Percentiles rank a stretch among this genome's conserved stretches.
Evolutionary conservation across 116 monocot species (phyloP).

Genomic region (Phalaenopsis hybrid): DNA sequence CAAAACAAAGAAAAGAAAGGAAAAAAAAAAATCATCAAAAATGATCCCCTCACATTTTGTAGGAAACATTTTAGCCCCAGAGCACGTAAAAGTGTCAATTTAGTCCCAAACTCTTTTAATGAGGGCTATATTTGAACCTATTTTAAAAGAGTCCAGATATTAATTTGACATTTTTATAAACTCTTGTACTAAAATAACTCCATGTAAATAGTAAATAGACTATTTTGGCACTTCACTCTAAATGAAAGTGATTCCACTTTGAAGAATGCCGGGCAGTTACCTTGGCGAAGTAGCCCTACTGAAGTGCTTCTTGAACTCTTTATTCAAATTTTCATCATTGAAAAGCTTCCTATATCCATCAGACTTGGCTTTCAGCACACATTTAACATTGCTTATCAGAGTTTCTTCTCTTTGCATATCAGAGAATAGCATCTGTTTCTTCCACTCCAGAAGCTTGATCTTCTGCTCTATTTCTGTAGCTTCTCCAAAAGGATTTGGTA

Average conservation of each 20-base stretch:
- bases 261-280: background rate
- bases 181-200: too few species aligned
- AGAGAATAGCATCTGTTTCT: slow-evolving; percentile 50
- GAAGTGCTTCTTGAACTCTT: background rate
- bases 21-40: too few species aligned
- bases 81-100: too few species aligned
- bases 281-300: background rate
- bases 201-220: too few species aligned
- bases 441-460: slow-evolving; percentile 52
- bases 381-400: slow-evolving; percentile 38
- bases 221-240: too few species aligned
- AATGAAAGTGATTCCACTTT: background rate
- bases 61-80: too few species aligned
- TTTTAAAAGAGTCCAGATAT: too few species aligned
- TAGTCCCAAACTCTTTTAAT: too few species aligned
- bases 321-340: slow-evolving; percentile 3
- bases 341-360: slow-evolving; percentile 9
- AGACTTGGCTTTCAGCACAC: slow-evolving; percentile 21
- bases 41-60: too few species aligned
- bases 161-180: too few species aligned
- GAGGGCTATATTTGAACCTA: too few species aligned
- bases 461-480: slow-evolving; percentile 38
- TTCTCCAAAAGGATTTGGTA: slow-evolving; percentile 20
- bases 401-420: slow-evolving; percentile 62
- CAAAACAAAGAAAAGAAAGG: background rate